Percentiles rank a stretch among this genome's conserved stretches.
phyloP scores from a whole-genome alignment of 352 stramenopile species.

The Phytophthora hibernalis region DNA sequence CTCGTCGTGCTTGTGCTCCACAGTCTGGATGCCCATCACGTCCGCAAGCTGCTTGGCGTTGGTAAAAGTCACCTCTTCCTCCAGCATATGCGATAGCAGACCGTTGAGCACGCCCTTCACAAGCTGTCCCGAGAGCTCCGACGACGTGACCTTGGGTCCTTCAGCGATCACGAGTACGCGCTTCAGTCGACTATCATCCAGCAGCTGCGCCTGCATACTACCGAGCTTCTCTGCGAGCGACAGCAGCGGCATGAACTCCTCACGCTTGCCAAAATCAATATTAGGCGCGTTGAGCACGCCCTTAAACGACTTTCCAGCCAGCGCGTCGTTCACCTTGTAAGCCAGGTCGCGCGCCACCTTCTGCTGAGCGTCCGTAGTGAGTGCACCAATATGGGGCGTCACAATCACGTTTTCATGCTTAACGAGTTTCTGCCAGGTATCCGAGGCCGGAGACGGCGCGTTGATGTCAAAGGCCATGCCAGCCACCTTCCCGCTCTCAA shows the following conservation, averaged over 20 bases:
- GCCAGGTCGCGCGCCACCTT: slow-evolving; percentile 92
- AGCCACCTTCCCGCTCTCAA: slow-evolving; percentile 84
- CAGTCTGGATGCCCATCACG: slow-evolving; percentile 89
- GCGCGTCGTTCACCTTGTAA: slow-evolving; percentile 92
- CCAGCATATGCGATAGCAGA: slow-evolving; percentile 89
- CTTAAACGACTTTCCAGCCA: slow-evolving; percentile 92
- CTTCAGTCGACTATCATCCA: slow-evolving; percentile 74
- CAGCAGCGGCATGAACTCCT: slow-evolving; percentile 86
- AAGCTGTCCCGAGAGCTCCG: slow-evolving; percentile 81
- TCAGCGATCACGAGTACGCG: slow-evolving; percentile 83
- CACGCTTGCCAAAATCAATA: slow-evolving; percentile 86
- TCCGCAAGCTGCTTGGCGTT: slow-evolving; percentile 90
- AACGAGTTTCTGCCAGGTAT: slow-evolving; percentile 81
- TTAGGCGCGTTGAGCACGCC: slow-evolving; percentile 96
- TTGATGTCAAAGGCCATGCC: slow-evolving; percentile 82
- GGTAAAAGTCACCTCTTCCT: slow-evolving; percentile 92
- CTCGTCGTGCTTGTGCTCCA: slow-evolving; percentile 92
- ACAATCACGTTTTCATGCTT: slow-evolving; percentile 92
- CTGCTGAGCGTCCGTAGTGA: slow-evolving; percentile 95
- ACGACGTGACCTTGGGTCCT: slow-evolving; percentile 82
- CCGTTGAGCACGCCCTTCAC: slow-evolving; percentile 93
- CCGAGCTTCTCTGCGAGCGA: slow-evolving; percentile 93
- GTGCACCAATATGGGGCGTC: slow-evolving; percentile 95
- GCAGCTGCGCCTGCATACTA: slow-evolving; percentile 85
- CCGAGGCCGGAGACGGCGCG: slow-evolving; percentile 49